Evolutionary conservation across 352 stramenopile genomes (phyloP), one percentile per base, ranked within the genome.

Genomic region (Pythium chondricola): DNA sequence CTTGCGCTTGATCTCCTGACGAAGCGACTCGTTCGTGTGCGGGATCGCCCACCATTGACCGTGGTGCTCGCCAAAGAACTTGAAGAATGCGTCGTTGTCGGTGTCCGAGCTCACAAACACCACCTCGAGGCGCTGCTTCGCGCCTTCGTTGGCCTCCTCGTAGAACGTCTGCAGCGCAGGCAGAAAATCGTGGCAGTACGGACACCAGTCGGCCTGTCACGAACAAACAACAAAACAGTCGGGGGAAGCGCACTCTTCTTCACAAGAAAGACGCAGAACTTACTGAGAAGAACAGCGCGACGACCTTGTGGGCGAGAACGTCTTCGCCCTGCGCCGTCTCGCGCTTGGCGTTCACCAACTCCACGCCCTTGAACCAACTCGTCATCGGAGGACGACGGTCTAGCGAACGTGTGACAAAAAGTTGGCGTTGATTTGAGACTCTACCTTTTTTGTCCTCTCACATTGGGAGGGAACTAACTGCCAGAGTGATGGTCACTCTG

Each of bases 261-360:
- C 39, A 6, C n/a, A 4, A 58, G 27, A 33, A 2, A n/a, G 10
- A 17, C 45, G 0, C n/a, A 25, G 35, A 35, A 51, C 67, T 26
- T 33, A 88, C 77, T 24, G 76, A 73, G 47, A 93, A 93, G 63
- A 87, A 90, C 20, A 90, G 62, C 58, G 76, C 81, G 36, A 87
- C 54, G 22, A 72, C 42, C 39, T 82, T 84, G 50, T 63, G 67
- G 17, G 58, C 62, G 16, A 72, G 63, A 14, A 76, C 51, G 20
- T 55, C 57, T 29, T 83, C 72, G 14, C 70, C 72, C 32, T 59
- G 48, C 24, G 62, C 48, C 17, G 43, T 62, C 27, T 83, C 63
- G 43, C 70, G 68, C 17, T 65, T 50, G 30, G 67, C 74, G 56
- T 88, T 85, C 31, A 63, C 62, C 11, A 86, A 55, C 50, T 73